These are phyloP conservation scores for Metschnikowia koreensis DNA, from an alignment of 805 yeast genomes.

Conservation along the genomic window DNA sequence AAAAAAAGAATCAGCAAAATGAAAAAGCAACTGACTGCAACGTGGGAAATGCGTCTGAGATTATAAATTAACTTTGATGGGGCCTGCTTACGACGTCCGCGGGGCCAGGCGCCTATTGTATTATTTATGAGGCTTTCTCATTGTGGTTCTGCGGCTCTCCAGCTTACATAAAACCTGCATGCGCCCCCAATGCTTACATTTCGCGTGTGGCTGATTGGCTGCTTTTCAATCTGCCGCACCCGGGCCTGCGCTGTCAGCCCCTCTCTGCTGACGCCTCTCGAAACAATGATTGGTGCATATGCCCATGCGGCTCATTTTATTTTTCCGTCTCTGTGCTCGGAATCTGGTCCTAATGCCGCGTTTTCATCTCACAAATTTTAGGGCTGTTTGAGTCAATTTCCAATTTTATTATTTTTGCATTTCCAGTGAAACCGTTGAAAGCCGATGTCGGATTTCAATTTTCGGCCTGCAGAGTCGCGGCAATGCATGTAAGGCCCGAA, in stretches of 20 bases:
- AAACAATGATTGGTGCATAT: constrained; percentile 8
- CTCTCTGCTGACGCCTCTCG: constrained; percentile 7
- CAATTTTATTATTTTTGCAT: no score
- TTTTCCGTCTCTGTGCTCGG: neutral
- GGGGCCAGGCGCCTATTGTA: neutral
- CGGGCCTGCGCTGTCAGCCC: neutral
- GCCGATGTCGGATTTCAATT: constrained; percentile 3
- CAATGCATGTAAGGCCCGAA: neutral
- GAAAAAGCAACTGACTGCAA: no score
- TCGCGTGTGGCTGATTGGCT: constrained; percentile 7
- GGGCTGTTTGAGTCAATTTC: no score
- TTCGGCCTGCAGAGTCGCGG: constrained; percentile 1
- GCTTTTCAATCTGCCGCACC: neutral
- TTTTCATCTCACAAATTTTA: neutral
- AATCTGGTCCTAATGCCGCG: neutral
- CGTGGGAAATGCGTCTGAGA: no score
- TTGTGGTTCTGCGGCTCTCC: neutral
- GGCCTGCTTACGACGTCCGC: no score
- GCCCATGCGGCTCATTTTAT: neutral
- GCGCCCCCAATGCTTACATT: constrained; percentile 5
- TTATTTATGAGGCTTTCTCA: neutral
- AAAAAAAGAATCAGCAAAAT: no score
- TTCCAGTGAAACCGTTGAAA: no score
- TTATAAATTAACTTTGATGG: no score
- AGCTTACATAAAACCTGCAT: constrained; percentile 8